These are phyloP conservation scores for Mortierella antarctica DNA, from an alignment of 192 early-diverging fungal species.

Conservation along the genomic window DNA sequence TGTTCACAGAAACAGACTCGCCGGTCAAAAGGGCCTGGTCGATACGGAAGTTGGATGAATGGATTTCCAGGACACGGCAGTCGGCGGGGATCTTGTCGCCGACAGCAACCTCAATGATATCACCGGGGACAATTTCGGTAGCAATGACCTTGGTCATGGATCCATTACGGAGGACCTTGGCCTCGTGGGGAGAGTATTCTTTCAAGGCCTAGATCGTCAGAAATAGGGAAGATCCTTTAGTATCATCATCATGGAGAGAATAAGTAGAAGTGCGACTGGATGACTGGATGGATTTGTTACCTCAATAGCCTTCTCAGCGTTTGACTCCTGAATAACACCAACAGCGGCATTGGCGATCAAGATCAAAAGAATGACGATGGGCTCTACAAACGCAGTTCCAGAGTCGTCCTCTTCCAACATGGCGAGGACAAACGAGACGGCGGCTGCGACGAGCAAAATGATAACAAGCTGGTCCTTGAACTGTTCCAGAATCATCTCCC, in stretches of 20 bases:
- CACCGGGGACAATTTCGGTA: slow-evolving; percentile 93
- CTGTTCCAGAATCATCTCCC: slow-evolving; percentile 95
- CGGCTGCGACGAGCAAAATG: slow-evolving; percentile 92
- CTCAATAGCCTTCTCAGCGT: slow-evolving; percentile 97
- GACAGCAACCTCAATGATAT: slow-evolving; percentile 90
- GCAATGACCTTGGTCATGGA: slow-evolving; percentile 73
- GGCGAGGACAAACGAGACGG: slow-evolving; percentile 93
- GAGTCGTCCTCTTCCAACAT: slow-evolving; percentile 81
- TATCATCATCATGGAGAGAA: background rate
- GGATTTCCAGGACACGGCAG: slow-evolving; percentile 82
- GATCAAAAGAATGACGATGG: slow-evolving; percentile 97
- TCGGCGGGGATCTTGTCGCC: slow-evolving; percentile 99
- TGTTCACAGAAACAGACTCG: slow-evolving; percentile 92
- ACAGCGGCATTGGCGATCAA: slow-evolving; percentile 98
- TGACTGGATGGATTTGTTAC: slow-evolving; percentile 40
- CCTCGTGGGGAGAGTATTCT: slow-evolving; percentile 97
- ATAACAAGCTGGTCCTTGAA: slow-evolving; percentile 99
- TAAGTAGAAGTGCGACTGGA: background rate
- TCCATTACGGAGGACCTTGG: slow-evolving; percentile 88
- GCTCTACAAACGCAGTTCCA: slow-evolving; percentile 96
- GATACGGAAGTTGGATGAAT: slow-evolving; percentile 87
- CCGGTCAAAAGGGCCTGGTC: slow-evolving; percentile 98
- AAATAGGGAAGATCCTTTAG: slow-evolving; percentile 4
- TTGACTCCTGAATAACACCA: slow-evolving; percentile 96
- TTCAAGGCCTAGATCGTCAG: slow-evolving; percentile 76